Base-by-base conservation (phyloP, 2,329 filamentous ascomycete species). In the Thelonectria olida region DNA sequence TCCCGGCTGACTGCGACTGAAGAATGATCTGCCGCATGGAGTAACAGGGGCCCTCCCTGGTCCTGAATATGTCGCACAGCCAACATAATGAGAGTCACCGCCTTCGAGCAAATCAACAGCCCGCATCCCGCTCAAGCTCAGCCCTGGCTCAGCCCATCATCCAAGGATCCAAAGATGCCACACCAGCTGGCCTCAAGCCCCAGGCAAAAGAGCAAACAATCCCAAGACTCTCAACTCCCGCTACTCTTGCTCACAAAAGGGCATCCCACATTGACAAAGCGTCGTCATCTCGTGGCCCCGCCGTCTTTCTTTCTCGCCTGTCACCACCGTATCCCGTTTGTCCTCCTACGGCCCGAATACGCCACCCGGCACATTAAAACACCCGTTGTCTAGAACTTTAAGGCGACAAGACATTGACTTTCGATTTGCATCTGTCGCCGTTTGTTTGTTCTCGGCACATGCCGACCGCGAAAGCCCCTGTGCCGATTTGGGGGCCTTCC, bases 321-420 rank as follows among this genome's bases (percentile, higher is more conserved):
- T 50, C 51, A 36, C 45, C 48, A 19, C 39, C 57, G 38, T 51
- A 51, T 60, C 38, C 45, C 41, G 25, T 60, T 51, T 50, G 60
- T 50, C 23, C 47, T 60, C 52, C 49, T 41, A 38, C 63, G 60
- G 56, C 48, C 63, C 63, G 57, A 55, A 63, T 63, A 50, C 56
- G 61, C 45, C 60, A 63, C 48, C 45, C 52, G 51, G 44, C 31
- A 34, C 31, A 34, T 34, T 34, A 34, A 34, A 34, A 10, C 31
- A 34, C 31, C 31, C 31, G 12, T 34, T 34, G 31, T 34, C 31
- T 34, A 10, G 31, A 34, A 34, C 31, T 34, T 15, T 34, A 34
- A 34, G 31, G 15, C 31, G 31, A 34, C 13, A 10, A 34, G 31
- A 34, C 31, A 34, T 34, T 31, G 25, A 9, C 25, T 9, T 27